Evolutionary conservation across 73 alveolate species (phyloP), one percentile per base, ranked within the genome.

Genomic region (Paramecium pentaurelia): DNA sequence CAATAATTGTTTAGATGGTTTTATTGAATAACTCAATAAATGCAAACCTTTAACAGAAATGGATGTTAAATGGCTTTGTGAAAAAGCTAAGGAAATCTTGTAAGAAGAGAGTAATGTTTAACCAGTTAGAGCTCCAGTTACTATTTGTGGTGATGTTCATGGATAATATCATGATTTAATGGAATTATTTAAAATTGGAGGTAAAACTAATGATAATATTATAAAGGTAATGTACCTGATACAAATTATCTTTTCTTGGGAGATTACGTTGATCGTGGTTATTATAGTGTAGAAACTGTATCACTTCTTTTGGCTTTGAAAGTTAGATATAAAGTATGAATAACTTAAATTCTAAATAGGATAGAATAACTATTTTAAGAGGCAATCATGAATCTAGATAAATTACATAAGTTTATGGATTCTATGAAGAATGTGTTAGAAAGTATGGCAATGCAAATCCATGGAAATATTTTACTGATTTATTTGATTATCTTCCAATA

Each of bases 11-110:
- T 58, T 93, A 60, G 96, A 93, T 77, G 83, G 93, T 36, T 80
- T 89, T n/a, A 92, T 93, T 34, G 77, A 85, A 34, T 36, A 75
- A 93, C 88, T 95, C n/a, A 77, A 85, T 88, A 60, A 77, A 47
- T 88, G 97, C 51, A 80, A 87, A 47, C 98, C 98, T n/a, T 92
- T 97, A 27, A 45, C 96, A 60, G 99, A 98, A 95, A 95, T 64
- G 68, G 99, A 97, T 90, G 99, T 98, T 59, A 96, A 95, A 91
- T 93, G 92, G 60, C 96, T 98, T 40, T 97, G 99, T 60, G 99
- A 98, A 86, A 93, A 96, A 92, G 99, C 99, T 20, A 97, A 97
- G 90, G 99, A 98, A 85, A 96, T 98, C 77, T 95, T 98, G 68
- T 71, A 88, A 36, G 98, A 95, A 92, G 98, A 98, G 88, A 60